phyloP scores from a whole-genome alignment of 352 stramenopile species.

The Thraustotheca clavata region DNA sequence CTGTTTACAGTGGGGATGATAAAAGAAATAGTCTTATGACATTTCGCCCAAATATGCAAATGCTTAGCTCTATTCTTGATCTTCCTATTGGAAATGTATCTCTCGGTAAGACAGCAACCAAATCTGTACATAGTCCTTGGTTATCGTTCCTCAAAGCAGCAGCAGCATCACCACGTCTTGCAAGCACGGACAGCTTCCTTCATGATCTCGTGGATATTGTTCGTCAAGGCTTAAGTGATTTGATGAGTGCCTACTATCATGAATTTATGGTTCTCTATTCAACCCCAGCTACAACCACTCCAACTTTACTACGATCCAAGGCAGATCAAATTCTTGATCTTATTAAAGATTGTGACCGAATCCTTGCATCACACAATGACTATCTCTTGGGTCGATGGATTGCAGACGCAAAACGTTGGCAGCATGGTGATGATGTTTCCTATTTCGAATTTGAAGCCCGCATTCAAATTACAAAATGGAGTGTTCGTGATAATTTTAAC shows the following conservation, averaged over 20 bases:
- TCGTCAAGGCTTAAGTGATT: constrained; percentile 58
- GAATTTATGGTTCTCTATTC: constrained; percentile 46
- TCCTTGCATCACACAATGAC: constrained; percentile 53
- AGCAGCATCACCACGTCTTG: constrained; percentile 25
- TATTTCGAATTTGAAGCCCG: constrained; percentile 80
- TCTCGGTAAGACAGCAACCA: constrained; percentile 24
- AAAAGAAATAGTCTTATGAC: constrained; percentile 1
- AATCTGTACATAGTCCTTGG: constrained; percentile 39
- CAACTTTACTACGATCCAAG: constrained; percentile 31
- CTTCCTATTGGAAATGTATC: neutral
- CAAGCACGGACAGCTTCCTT: constrained; percentile 38
- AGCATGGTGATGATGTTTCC: constrained; percentile 20
- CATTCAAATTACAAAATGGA: constrained; percentile 71
- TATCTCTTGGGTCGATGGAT: constrained; percentile 73
- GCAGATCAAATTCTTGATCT: constrained; percentile 41
- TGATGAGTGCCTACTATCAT: constrained; percentile 20
- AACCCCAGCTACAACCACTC: constrained; percentile 24
- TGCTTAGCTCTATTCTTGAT: neutral
- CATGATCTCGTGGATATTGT: constrained; percentile 73
- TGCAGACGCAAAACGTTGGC: constrained; percentile 40
- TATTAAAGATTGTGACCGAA: constrained; percentile 48
- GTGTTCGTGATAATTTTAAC: constrained; percentile 46
- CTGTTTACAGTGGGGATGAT: constrained; percentile 58
- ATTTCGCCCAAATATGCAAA: neutral
- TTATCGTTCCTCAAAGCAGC: constrained; percentile 38